Conservation (phyloP, 345 rosid genomes). For the Aquilaria sinensis region DNA sequence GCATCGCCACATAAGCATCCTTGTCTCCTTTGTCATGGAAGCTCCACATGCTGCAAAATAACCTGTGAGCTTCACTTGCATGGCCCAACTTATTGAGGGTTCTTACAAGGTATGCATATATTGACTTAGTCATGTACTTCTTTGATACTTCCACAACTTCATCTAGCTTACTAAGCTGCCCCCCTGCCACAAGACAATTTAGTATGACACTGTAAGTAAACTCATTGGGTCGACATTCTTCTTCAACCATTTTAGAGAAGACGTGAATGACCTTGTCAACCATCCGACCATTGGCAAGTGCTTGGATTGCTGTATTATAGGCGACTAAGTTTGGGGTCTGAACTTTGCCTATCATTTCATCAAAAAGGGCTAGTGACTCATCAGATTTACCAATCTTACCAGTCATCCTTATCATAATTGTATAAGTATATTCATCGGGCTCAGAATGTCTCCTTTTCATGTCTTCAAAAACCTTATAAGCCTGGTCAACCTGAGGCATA, state of each 20-base stretch:
- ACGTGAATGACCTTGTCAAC: slow-evolving; percentile 66
- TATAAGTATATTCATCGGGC: slow-evolving; percentile 73
- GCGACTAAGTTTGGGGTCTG: slow-evolving; percentile 46
- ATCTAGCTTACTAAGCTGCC: slow-evolving; percentile 62
- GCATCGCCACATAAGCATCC: slow-evolving; percentile 58
- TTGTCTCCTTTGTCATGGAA: slow-evolving; percentile 72
- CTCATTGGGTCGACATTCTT: slow-evolving; percentile 55
- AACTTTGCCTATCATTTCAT: slow-evolving; percentile 62
- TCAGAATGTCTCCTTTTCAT: slow-evolving; percentile 65
- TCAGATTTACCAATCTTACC: slow-evolving; percentile 63
- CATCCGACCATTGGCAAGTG: slow-evolving; percentile 55
- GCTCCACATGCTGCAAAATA: slow-evolving; percentile 91
- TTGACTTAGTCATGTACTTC: slow-evolving; percentile 62
- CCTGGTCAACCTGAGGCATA: slow-evolving; percentile 66
- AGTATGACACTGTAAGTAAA: slow-evolving; percentile 60
- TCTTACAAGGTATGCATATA: slow-evolving; percentile 70
- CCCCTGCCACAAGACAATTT: slow-evolving; percentile 52
- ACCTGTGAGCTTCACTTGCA: slow-evolving; percentile 74
- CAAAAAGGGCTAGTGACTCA: slow-evolving; percentile 55
- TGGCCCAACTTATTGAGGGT: slow-evolving; percentile 69
- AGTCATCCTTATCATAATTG: slow-evolving; percentile 76
- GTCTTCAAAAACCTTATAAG: slow-evolving; percentile 62
- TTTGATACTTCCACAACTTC: slow-evolving; percentile 58
- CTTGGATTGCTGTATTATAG: slow-evolving; percentile 78
- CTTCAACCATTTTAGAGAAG: slow-evolving; percentile 70